A percentile compares a stretch with the other conserved stretches of the same genome.
phyloP scores from a whole-genome alignment of 495 filamentous ascomycete species.

The Aspergillus kassunensis region DNA sequence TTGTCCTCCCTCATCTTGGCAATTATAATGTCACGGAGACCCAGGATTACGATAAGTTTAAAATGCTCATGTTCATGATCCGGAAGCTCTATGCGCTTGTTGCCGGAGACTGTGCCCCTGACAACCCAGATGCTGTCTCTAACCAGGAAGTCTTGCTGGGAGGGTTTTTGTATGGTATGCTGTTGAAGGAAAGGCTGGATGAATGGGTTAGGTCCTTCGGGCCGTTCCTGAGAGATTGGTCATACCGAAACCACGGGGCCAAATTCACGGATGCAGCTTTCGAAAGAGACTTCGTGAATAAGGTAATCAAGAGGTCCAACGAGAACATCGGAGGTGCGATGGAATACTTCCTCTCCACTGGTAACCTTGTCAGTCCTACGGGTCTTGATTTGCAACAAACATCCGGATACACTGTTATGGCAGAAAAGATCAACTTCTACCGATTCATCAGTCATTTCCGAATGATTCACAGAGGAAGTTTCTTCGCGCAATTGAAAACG shows the following conservation, averaged over 20 bases:
- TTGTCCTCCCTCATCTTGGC: slow-evolving; percentile 88
- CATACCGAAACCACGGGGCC: slow-evolving; percentile 55
- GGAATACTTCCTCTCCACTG: slow-evolving; percentile 95
- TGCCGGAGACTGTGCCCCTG: slow-evolving; percentile 83
- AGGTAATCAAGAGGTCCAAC: slow-evolving; percentile 72
- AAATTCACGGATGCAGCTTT: slow-evolving; percentile 70
- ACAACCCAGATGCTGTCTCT: slow-evolving; percentile 94
- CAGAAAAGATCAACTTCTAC: slow-evolving; percentile 98
- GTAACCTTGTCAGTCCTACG: slow-evolving; percentile 84
- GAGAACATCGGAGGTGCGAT: slow-evolving; percentile 82
- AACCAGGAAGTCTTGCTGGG: slow-evolving; percentile 91
- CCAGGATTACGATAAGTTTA: slow-evolving; percentile 88
- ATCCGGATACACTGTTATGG: slow-evolving; percentile 92
- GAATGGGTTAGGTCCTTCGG: slow-evolving; percentile 71
- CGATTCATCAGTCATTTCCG: slow-evolving; percentile 99
- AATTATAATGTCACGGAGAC: slow-evolving; percentile 73
- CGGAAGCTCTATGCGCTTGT: slow-evolving; percentile 90
- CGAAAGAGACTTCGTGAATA: slow-evolving; percentile 68
- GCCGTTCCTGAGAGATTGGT: slow-evolving; percentile 63
- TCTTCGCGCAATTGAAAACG: slow-evolving; percentile 96
- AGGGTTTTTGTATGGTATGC: slow-evolving; percentile 90
- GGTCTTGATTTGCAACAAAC: slow-evolving; percentile 92
- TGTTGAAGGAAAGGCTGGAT: slow-evolving; percentile 89
- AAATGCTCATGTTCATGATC: slow-evolving; percentile 92
- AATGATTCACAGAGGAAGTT: slow-evolving; percentile 97